phyloP scores from a whole-genome alignment of 2,329 filamentous ascomycete species.

The Aspergillus fumigatiaffinis region DNA sequence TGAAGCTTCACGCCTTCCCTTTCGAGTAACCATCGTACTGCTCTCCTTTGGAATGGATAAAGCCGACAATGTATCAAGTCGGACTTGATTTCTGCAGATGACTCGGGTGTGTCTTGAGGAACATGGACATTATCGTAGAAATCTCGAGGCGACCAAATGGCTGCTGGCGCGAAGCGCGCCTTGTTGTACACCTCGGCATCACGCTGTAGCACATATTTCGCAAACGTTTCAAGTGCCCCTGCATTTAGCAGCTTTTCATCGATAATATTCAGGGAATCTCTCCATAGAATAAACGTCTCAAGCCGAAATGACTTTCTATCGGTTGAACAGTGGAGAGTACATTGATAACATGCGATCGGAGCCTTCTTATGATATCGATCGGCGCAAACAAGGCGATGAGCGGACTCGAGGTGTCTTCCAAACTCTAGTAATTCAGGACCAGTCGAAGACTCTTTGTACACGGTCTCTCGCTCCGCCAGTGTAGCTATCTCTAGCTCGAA shows the following conservation, averaged over 20 bases:
- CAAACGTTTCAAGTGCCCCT: constrained; percentile 20
- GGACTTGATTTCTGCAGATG: constrained; percentile 34
- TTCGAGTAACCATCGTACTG: constrained; percentile 44
- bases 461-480: constrained; percentile 9
- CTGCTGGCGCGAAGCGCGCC: constrained; percentile 7
- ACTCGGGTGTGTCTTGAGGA: constrained; percentile 29
- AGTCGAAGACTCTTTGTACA: constrained; percentile 18
- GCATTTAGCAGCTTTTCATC: constrained; percentile 15
- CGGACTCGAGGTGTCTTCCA: constrained; percentile 21
- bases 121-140: constrained; percentile 49
- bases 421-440: constrained; percentile 16
- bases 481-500: constrained; percentile 20
- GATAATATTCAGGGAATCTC: constrained; percentile 28
- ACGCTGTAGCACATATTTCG: constrained; percentile 25
- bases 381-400: constrained; percentile 17
- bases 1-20: constrained; percentile 40
- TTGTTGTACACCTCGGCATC: constrained; percentile 4
- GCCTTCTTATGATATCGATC: constrained; percentile 22
- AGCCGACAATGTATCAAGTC: constrained; percentile 35
- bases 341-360: constrained; percentile 30
- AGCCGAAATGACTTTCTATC: constrained; percentile 23
- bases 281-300: constrained; percentile 33
- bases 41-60: constrained; percentile 48
- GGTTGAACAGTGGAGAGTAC: constrained; percentile 18
- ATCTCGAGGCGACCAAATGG: constrained; percentile 35